Evolutionary conservation across 2,329 filamentous ascomycete species (phyloP).

Genomic region (Arthrobotrys sinensis): DNA sequence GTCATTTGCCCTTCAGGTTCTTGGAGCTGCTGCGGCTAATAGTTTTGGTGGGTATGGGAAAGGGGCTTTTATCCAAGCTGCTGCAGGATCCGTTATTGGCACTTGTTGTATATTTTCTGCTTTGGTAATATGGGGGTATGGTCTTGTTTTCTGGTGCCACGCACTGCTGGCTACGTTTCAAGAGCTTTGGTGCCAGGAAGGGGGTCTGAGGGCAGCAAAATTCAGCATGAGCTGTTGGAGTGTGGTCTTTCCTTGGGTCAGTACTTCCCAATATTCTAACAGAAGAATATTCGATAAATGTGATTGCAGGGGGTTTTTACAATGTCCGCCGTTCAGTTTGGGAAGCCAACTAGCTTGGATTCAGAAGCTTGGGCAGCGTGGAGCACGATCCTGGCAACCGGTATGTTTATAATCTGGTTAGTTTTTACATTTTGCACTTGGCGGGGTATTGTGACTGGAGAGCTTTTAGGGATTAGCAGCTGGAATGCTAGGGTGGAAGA

Average conservation of each 20-base stretch:
- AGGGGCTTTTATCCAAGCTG: background rate
- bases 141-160: background rate
- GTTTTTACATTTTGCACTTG: background rate
- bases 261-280: background rate
- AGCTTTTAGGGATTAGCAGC: background rate
- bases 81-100: background rate
- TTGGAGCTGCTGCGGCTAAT: background rate
- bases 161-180: background rate
- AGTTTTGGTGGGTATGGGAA: background rate
- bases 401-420: background rate
- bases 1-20: conserved; percentile 7
- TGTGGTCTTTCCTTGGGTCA: conserved; percentile 3
- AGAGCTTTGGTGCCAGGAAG: background rate
- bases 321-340: conserved; percentile 4
- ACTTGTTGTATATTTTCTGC: background rate
- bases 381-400: background rate
- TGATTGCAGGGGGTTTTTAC: background rate
- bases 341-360: conserved; percentile 3
- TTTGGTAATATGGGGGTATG: background rate
- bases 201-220: background rate
- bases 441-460: background rate
- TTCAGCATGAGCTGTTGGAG: conserved; percentile 1
- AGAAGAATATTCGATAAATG: background rate
- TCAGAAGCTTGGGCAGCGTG: background rate
- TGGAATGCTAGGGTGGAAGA: background rate